phyloP scores from a whole-genome alignment of 1,139 yeast species.

The Saccharomycopsis hybrid region DNA sequence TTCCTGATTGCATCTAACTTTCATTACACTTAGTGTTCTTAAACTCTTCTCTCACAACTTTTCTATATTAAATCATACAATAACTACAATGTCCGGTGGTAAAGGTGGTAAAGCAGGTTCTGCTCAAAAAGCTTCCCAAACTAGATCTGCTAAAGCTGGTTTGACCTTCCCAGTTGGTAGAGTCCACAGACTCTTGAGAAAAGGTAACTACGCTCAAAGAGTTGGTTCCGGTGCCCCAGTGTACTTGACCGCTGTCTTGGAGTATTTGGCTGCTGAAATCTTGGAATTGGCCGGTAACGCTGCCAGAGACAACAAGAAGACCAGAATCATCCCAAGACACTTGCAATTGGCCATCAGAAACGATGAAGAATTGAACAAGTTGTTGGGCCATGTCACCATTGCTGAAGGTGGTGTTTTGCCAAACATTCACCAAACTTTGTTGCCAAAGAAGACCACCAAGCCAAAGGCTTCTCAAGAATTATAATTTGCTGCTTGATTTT shows the following conservation, averaged over 20 bases:
- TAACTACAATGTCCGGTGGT: slow-evolving; percentile 82
- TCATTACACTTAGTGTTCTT: background rate
- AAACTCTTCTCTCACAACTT: background rate
- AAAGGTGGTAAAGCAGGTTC: slow-evolving; percentile 97
- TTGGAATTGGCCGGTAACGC: slow-evolving; percentile 99
- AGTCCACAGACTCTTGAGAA: slow-evolving; percentile 94
- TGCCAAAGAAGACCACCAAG: slow-evolving; percentile 88
- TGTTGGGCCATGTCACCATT: slow-evolving; percentile 80
- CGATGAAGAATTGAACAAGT: slow-evolving; percentile 83
- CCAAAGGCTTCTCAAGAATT: slow-evolving; percentile 83
- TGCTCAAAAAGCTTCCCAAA: slow-evolving; percentile 87
- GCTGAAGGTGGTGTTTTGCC: slow-evolving; percentile 99
- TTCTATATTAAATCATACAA: background rate
- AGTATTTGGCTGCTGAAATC: slow-evolving; percentile 94
- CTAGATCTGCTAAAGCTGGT: slow-evolving; percentile 98
- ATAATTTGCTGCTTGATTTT: slow-evolving; percentile 34
- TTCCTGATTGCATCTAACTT: background rate
- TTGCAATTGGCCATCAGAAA: slow-evolving; percentile 97
- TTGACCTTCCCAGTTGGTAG: slow-evolving; percentile 99
- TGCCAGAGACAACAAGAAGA: slow-evolving; percentile 96
- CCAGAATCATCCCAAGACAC: slow-evolving; percentile 98
- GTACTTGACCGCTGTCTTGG: slow-evolving; percentile 92
- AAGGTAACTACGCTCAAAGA: slow-evolving; percentile 99
- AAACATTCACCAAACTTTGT: slow-evolving; percentile 91
- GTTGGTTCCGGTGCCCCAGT: slow-evolving; percentile 98